These are phyloP conservation scores for Trifolium pratense DNA, from an alignment of 306 rosid genomes.

Conservation along the genomic window DNA sequence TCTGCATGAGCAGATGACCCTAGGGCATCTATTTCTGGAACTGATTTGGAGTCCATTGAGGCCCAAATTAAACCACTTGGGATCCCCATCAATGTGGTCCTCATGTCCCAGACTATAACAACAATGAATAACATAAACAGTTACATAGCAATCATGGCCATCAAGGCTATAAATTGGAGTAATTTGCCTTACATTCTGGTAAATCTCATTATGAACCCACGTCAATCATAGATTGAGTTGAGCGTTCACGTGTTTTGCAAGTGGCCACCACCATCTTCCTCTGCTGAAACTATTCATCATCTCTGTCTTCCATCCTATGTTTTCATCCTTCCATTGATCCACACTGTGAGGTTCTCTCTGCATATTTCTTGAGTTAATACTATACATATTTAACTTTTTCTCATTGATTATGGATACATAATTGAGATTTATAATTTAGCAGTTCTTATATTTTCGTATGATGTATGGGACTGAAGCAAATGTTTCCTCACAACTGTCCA, in stretches of 20 bases:
- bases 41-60: background rate
- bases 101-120: background rate
- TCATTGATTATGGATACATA: background rate
- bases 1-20: background rate
- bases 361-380: background rate
- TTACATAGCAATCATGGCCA: background rate
- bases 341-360: background rate
- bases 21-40: background rate
- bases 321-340: background rate
- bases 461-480: background rate
- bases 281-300: background rate
- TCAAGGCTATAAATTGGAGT: background rate
- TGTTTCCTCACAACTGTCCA: background rate
- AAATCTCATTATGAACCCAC: background rate
- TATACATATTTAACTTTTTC: background rate
- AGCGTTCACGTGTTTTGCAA: background rate
- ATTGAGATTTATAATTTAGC: background rate
- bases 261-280: background rate
- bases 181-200: background rate
- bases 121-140: constrained; percentile 1
- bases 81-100: background rate
- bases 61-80: background rate
- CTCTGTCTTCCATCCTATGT: background rate
- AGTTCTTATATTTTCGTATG: constrained; percentile 9
- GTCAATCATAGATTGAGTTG: background rate